Conservation (phyloP, 257 asterid genomes). For the Petrea volubilis region DNA sequence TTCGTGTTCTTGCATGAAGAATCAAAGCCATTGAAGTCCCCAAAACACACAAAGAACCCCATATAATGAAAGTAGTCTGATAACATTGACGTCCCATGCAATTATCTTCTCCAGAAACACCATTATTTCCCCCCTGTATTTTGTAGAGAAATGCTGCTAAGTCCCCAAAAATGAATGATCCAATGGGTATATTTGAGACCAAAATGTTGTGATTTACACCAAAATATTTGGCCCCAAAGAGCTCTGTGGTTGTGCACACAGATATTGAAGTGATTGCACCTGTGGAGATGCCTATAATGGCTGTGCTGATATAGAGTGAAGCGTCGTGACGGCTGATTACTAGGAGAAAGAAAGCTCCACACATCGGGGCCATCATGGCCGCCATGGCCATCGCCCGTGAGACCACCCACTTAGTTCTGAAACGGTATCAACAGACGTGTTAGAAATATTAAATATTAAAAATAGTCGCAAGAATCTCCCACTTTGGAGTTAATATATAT, state of each 20-base stretch:
- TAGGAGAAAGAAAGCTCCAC: conserved; percentile 58
- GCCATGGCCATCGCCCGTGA: conserved; percentile 57
- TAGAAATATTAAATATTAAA: conserved; percentile 7
- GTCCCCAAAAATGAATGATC: conserved; percentile 68
- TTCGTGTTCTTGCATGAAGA: conserved; percentile 52
- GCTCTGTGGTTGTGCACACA: conserved; percentile 53
- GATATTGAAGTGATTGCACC: conserved; percentile 74
- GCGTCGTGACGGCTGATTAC: conserved; percentile 28
- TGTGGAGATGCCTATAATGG: conserved; percentile 55
- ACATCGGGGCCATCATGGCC: conserved; percentile 58
- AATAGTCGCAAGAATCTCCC: no score
- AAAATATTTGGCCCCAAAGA: conserved; percentile 61
- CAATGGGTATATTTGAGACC: conserved; percentile 68
- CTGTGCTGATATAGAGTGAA: conserved; percentile 48
- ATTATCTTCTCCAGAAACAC: conserved; percentile 21
- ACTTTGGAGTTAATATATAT: no score
- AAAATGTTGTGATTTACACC: conserved; percentile 72
- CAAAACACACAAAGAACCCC: conserved; percentile 62
- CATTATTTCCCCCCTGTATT: background rate
- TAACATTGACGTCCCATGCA: conserved; percentile 65
- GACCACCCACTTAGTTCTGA: conserved; percentile 33
- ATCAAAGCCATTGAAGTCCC: conserved; percentile 51
- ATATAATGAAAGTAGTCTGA: conserved; percentile 44
- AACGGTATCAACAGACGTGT: background rate
- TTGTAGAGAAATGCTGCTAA: conserved; percentile 62